phyloP scores from a whole-genome alignment of 768 basidiomycete genomes.

The Suillus occidentalis region DNA sequence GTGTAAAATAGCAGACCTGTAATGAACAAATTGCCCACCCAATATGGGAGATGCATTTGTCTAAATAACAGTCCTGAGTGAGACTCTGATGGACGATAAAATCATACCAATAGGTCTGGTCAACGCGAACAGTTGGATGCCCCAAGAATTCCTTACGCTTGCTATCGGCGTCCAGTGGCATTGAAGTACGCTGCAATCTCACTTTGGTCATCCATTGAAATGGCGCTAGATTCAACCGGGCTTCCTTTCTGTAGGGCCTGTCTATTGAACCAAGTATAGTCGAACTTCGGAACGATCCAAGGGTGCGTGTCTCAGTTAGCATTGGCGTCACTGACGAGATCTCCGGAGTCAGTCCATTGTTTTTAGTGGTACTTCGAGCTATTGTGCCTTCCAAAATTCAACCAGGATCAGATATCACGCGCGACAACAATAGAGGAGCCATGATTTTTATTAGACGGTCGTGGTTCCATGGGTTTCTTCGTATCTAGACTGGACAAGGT shows the following conservation, averaged over 20 bases:
- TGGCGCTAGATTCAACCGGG: neutral
- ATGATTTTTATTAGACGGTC: neutral
- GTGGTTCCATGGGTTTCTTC: neutral
- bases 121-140: neutral
- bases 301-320: neutral
- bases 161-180: neutral
- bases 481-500: neutral
- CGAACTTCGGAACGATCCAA: neutral
- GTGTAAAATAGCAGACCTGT: neutral
- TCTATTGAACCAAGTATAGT: neutral
- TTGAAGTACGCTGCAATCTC: neutral
- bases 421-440: neutral
- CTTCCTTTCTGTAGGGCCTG: neutral
- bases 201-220: neutral
- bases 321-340: neutral
- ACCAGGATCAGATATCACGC: too few relatives aligned
- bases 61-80: neutral
- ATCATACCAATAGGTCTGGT: neutral
- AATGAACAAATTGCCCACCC: neutral
- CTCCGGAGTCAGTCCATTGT: neutral
- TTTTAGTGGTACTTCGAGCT: neutral
- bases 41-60: neutral
- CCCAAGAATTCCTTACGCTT: neutral
- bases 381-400: neutral
- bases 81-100: neutral